Percentiles rank a stretch among this genome's conserved stretches.
Evolutionary conservation across 1,139 yeast genomes (phyloP).

Genomic region (Saccharomyces hybrid): DNA sequence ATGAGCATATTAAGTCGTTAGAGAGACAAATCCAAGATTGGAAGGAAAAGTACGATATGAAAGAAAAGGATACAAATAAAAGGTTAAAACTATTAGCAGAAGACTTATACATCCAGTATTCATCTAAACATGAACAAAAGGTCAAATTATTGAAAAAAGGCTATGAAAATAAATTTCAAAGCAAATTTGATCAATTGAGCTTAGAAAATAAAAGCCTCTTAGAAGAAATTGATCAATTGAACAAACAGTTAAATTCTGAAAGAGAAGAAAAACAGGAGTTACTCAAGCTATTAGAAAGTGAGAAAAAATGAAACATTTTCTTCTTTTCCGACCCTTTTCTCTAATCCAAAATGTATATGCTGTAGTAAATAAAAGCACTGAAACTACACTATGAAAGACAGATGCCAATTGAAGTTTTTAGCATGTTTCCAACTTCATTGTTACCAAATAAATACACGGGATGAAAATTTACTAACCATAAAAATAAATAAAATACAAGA

Average conservation of each 20-base stretch:
- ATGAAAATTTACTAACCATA: background rate
- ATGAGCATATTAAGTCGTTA: slow-evolving; percentile 16
- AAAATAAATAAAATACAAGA: slow-evolving; percentile 2
- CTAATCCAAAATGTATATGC: background rate
- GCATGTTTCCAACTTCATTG: background rate
- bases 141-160: slow-evolving; percentile 47
- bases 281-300: slow-evolving; percentile 42
- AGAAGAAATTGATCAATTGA: slow-evolving; percentile 42
- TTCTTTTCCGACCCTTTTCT: background rate
- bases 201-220: slow-evolving; percentile 38
- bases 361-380: background rate
- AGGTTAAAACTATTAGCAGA: slow-evolving; percentile 54
- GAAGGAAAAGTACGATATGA: slow-evolving; percentile 17
- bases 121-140: slow-evolving; percentile 62
- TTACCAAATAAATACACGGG: background rate
- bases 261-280: slow-evolving; percentile 49
- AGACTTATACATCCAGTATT: slow-evolving; percentile 59
- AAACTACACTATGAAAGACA: background rate
- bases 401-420: background rate
- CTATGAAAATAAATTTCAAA: slow-evolving; percentile 44
- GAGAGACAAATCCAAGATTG: slow-evolving; percentile 26
- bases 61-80: slow-evolving; percentile 42
- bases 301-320: slow-evolving; percentile 13
- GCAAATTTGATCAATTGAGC: slow-evolving; percentile 37
- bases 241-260: slow-evolving; percentile 41